Evolutionary conservation across 1,284 basidiomycete species (phyloP), one percentile per base, ranked within the genome.

Genomic region (Cystobasidium sp.): DNA sequence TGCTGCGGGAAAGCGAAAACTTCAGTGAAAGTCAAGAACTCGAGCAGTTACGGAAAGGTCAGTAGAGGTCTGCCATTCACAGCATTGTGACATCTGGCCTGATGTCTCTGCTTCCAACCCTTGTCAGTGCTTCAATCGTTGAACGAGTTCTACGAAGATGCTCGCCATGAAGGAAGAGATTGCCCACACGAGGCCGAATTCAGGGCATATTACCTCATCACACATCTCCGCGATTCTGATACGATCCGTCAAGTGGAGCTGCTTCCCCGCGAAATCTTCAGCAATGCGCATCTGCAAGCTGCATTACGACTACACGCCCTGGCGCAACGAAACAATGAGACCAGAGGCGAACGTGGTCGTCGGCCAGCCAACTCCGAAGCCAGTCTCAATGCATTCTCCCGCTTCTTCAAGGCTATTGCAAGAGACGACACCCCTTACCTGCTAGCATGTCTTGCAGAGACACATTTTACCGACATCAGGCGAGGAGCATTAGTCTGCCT

Each of bases 131-230:
- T 97, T 49, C 91, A 92, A 80, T 93, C 90, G 80, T 85, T 98
- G 62, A 93, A 93, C 81, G 93, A 97, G 81, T 95, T 93, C 80
- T 97, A 97, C 81, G 90, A 93, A 78, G 95, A 97, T 78, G 80
- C 83, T 75, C 88, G 92, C 71, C 86, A 90, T 16, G 87, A 85
- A 12, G 83, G 84, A 20, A 88, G 88, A 51, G 59, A 66, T 6
- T 55, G 73, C 41, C 88, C 91, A 0, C 91, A 91, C 70, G 94
- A 98, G 81, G 88, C 97, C 61, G 96, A 99, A 83, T 97, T 99
- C 88, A 89, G 93, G 22, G 90, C 97, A 0, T 98, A 98, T 84
- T 92, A 96, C 81, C 88, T 95, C 47, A 87, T 98, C 47, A 90
- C 93, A 51, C 93, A 97, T 80, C 90, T 97, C 52, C 89, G 93